These are phyloP conservation scores for Boletellus ananas DNA, from an alignment of 768 basidiomycete genomes.

Conservation along the genomic window DNA sequence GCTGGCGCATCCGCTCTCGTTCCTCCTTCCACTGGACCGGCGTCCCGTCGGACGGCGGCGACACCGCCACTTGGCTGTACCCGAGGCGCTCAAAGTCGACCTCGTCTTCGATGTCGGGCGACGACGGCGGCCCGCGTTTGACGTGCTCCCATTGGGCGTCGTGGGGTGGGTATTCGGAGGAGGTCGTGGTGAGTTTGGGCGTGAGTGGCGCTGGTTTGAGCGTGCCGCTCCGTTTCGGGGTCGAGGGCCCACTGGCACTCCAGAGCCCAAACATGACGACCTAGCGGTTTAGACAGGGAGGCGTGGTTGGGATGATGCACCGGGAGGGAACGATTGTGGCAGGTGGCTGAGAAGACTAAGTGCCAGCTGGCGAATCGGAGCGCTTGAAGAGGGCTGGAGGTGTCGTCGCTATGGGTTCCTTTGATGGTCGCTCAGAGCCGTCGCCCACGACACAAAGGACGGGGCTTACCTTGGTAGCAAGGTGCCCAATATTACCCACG, in stretches of 20 bases:
- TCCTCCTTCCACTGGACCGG: conserved; percentile 10
- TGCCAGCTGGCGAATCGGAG: not conserved
- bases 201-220: conserved; percentile 20
- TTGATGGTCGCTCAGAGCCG: not conserved
- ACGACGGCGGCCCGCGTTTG: conserved; percentile 11
- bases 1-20: conserved; percentile 3
- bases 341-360: not conserved
- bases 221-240: conserved; percentile 15
- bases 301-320: too few species aligned
- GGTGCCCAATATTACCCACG: not conserved
- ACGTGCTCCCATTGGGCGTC: conserved; percentile 25
- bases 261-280: conserved; percentile 13
- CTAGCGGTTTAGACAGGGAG: too few species aligned
- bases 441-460: not conserved
- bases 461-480: not conserved
- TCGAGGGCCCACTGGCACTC: conserved; percentile 9
- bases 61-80: conserved; percentile 14
- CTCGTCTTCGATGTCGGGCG: conserved; percentile 18
- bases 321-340: not conserved
- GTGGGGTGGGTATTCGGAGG: conserved; percentile 12
- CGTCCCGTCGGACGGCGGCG: not conserved
- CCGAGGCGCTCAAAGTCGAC: conserved; percentile 14
- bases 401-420: not conserved
- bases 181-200: conserved; percentile 20
- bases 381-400: not conserved